Percentiles rank a stretch among this genome's conserved stretches.
These are phyloP conservation scores for Brassica incana DNA, from an alignment of 345 rosid species.

Conservation along the genomic window DNA sequence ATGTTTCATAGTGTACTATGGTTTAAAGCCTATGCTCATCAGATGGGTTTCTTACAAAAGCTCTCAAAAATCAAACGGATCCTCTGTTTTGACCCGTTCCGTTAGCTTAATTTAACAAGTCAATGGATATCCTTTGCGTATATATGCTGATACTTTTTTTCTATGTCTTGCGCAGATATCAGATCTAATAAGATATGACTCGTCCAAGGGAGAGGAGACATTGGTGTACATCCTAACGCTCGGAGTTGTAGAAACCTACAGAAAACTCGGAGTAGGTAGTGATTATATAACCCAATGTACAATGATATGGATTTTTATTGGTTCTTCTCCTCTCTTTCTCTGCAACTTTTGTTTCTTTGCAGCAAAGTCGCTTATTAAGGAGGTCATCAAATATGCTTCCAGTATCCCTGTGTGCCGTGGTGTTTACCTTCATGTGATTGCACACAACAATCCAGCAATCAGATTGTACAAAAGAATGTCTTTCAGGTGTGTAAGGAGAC, in stretches of 20 bases:
- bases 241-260: slow-evolving; percentile 78
- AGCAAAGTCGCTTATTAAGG: slow-evolving; percentile 73
- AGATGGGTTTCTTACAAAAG: neutral
- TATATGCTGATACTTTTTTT: slow-evolving; percentile 4
- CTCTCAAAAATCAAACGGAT: neutral
- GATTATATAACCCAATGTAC: neutral
- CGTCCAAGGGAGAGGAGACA: slow-evolving; percentile 70
- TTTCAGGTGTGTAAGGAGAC: slow-evolving; percentile 63
- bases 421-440: slow-evolving; percentile 90
- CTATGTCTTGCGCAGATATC: slow-evolving; percentile 53
- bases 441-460: slow-evolving; percentile 88
- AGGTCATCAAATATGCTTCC: slow-evolving; percentile 75
- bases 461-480: slow-evolving; percentile 85
- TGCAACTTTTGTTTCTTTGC: slow-evolving; percentile 30
- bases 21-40: neutral
- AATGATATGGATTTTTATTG: neutral
- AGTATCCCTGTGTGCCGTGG: slow-evolving; percentile 68
- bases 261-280: slow-evolving; percentile 85
- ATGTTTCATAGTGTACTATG: neutral
- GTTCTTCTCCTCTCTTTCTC: slow-evolving; percentile 8
- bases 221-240: slow-evolving; percentile 84
- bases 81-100: neutral
- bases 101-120: neutral
- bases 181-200: slow-evolving; percentile 72
- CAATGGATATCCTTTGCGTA: neutral